phyloP scores from a whole-genome alignment of 495 filamentous ascomycete species.

The Lophiostoma macrostomum region DNA sequence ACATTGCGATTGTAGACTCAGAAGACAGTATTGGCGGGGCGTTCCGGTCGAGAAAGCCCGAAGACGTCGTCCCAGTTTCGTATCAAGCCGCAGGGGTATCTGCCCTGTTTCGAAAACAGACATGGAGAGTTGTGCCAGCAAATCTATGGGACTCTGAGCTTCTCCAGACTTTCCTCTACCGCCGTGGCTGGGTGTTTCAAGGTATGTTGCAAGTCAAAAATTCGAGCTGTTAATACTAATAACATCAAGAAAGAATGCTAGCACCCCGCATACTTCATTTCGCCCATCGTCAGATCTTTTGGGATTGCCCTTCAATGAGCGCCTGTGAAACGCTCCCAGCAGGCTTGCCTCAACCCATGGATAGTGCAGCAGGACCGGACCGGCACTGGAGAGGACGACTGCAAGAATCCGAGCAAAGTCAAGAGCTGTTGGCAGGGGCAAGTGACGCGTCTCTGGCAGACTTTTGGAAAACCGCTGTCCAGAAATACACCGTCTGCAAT shows the following conservation, averaged over 20 bases:
- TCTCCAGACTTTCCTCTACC: conserved; percentile 15
- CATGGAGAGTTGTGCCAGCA: conserved; percentile 2
- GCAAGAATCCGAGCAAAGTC: neutral
- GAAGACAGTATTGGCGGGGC: conserved; percentile 9
- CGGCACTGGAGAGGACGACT: conserved; percentile 28
- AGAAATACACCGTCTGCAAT: conserved; percentile 17
- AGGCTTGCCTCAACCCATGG: conserved; percentile 14
- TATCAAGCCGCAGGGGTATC: conserved; percentile 1
- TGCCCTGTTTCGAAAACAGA: conserved; percentile 1
- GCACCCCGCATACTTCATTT: conserved; percentile 28
- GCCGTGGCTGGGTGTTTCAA: conserved; percentile 29
- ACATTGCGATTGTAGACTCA: conserved; percentile 19
- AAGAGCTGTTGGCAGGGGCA: conserved; percentile 3
- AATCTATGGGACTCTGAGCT: conserved; percentile 18
- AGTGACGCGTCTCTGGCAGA: conserved; percentile 17
- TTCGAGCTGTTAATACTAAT: neutral
- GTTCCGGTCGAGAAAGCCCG: conserved; percentile 10
- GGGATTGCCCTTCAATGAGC: conserved; percentile 23
- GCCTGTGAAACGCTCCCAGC: conserved; percentile 23
- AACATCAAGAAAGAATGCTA: conserved; percentile 22
- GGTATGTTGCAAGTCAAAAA: neutral
- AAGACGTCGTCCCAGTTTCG: conserved; percentile 1
- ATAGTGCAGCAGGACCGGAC: conserved; percentile 9
- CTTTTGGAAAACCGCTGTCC: conserved; percentile 25
- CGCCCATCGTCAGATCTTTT: conserved; percentile 25